Percentiles rank a stretch among this genome's conserved stretches.
Conservation (phyloP, 2,329 filamentous ascomycete genomes). For the Trematosphaeria pertusa region DNA sequence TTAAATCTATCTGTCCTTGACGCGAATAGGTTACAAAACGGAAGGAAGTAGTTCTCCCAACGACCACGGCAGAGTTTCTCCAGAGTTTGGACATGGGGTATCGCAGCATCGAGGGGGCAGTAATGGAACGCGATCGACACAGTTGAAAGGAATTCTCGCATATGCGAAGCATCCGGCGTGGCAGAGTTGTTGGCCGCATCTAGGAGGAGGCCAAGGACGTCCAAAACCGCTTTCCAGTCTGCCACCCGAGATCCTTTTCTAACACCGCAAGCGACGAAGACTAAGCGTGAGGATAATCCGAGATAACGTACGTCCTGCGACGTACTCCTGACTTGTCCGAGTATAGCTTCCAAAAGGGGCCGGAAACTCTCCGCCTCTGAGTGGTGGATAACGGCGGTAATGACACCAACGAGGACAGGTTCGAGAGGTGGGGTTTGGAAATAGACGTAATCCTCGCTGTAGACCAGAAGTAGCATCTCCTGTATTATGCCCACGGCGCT, state of each 20-base stretch:
- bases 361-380: conserved; percentile 76
- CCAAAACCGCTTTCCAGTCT: conserved; percentile 73
- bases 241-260: conserved; percentile 77
- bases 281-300: conserved; percentile 53
- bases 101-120: conserved; percentile 79
- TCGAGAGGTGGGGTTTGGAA: conserved; percentile 59
- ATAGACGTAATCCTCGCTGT: conserved; percentile 26
- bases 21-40: conserved; percentile 83
- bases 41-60: conserved; percentile 76
- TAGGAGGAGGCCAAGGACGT: conserved; percentile 44
- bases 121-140: conserved; percentile 73
- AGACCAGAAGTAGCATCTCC: conserved; percentile 54
- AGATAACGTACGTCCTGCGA: conserved; percentile 53
- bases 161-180: conserved; percentile 17
- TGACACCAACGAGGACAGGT: conserved; percentile 74
- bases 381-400: conserved; percentile 85
- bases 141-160: conserved; percentile 52
- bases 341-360: conserved; percentile 69
- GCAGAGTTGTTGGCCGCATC: conserved; percentile 47
- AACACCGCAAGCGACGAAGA: conserved; percentile 78
- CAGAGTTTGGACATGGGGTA: conserved; percentile 72
- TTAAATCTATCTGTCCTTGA: conserved; percentile 76
- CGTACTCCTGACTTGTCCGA: conserved; percentile 34
- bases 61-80: conserved; percentile 69
- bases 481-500: conserved; percentile 61